These are phyloP conservation scores for Mediolabrus comicus DNA, from an alignment of 108 stramenopile genomes.

Conservation along the genomic window DNA sequence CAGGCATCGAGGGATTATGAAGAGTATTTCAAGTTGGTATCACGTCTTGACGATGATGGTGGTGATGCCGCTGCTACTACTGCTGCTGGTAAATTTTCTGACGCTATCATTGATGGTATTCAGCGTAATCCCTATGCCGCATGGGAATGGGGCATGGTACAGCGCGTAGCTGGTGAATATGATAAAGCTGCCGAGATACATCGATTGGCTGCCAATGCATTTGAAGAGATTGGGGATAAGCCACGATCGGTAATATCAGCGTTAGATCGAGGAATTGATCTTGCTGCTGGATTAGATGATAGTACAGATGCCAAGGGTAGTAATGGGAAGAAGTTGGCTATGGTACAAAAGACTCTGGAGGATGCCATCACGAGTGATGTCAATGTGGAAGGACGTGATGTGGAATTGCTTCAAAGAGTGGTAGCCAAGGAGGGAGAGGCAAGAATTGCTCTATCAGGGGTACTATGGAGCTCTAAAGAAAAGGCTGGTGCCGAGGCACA, in stretches of 20 bases:
- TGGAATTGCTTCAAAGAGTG: constrained; percentile 70
- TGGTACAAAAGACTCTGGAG: constrained; percentile 35
- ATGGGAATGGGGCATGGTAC: constrained; percentile 82
- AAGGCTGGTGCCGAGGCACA: constrained; percentile 59
- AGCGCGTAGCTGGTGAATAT: constrained; percentile 42
- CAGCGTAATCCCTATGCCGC: constrained; percentile 75
- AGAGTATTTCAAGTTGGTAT: constrained; percentile 39
- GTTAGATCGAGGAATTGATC: constrained; percentile 77
- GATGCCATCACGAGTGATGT: constrained; percentile 55
- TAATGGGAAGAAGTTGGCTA: constrained; percentile 2
- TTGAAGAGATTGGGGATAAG: constrained; percentile 71
- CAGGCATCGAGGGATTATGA: constrained; percentile 61
- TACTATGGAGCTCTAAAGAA: constrained; percentile 57
- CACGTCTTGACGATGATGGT: constrained; percentile 61
- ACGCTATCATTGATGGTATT: constrained; percentile 53
- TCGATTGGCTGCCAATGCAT: constrained; percentile 49
- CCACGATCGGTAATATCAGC: constrained; percentile 61
- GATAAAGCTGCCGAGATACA: constrained; percentile 53
- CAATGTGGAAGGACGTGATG: constrained; percentile 62
- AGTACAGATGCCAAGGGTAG: constrained; percentile 1
- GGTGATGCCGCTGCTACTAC: constrained; percentile 38
- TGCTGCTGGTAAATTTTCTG: constrained; percentile 27
- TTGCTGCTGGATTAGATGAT: constrained; percentile 39
- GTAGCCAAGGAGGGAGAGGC: constrained; percentile 84
- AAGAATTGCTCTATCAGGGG: constrained; percentile 63